Percentiles rank a stretch among this genome's conserved stretches.
These are phyloP conservation scores for Lactuca saligna DNA, from an alignment of 129 eudicot genomes.

Conservation along the genomic window DNA sequence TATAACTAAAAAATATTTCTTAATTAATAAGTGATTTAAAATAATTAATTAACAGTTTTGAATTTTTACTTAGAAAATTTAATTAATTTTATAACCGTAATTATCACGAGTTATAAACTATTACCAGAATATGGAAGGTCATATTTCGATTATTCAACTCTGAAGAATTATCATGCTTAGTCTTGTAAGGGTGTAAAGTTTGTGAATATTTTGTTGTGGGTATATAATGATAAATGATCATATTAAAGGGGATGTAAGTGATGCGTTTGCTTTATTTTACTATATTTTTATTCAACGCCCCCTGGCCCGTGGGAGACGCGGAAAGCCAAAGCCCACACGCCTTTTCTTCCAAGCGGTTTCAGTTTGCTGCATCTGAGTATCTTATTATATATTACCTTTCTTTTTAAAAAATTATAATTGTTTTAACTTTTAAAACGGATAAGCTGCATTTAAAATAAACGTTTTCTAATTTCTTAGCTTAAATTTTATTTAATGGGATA, in stretches of 20 bases:
- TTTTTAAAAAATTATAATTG: no score
- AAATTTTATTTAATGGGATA: neutral
- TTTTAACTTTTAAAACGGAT: neutral
- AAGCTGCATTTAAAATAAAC: no score
- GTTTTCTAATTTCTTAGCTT: no score
- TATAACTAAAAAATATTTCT: no score
- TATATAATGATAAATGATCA: neutral
- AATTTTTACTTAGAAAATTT: no score
- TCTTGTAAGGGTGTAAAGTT: neutral
- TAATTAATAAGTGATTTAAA: no score
- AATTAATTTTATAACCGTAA: no score
- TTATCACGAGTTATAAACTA: no score
- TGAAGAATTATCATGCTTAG: slow-evolving; percentile 1
- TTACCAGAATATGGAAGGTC: neutral
- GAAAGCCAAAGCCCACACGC: slow-evolving; percentile 16
- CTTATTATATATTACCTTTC: no score
- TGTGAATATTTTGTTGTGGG: neutral
- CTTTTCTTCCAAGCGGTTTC: slow-evolving; percentile 23
- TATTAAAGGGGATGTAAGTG: slow-evolving; percentile 4
- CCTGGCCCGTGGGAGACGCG: slow-evolving; percentile 16
- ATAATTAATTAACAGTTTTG: no score
- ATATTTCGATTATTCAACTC: neutral
- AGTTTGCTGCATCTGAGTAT: slow-evolving; percentile 8
- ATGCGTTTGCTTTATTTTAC: neutral
- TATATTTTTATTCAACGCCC: slow-evolving; percentile 9